Evolutionary conservation across 2,329 filamentous ascomycete genomes (phyloP).

Genomic region (Fusarium coicis): DNA sequence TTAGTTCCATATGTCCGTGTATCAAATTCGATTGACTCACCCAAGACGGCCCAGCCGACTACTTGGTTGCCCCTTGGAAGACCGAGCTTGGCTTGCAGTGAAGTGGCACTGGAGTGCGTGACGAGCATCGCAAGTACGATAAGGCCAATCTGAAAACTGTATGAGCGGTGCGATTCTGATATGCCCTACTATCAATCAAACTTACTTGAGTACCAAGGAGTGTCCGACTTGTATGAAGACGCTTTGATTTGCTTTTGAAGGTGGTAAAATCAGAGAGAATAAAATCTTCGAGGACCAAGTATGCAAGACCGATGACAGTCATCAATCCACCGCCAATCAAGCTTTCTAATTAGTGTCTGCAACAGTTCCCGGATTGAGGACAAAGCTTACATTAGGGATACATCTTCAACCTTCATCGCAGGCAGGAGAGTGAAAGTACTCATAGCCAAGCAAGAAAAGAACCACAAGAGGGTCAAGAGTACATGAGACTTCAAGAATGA

Average conservation of each 20-base stretch:
- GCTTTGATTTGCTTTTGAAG: constrained; percentile 46
- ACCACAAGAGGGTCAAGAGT: constrained; percentile 76
- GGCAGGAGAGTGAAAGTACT: constrained; percentile 90
- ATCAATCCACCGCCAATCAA: constrained; percentile 82
- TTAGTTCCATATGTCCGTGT: constrained; percentile 13
- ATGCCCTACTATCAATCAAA: neutral
- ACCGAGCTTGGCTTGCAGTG: constrained; percentile 85
- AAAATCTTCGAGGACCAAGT: constrained; percentile 81
- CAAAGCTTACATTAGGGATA: constrained; percentile 74
- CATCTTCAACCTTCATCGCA: constrained; percentile 84
- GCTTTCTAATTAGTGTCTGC: constrained; percentile 54
- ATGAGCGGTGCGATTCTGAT: constrained; percentile 14
- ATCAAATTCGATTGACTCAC: constrained; percentile 56
- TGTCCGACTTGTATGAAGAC: constrained; percentile 60
- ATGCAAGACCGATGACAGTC: constrained; percentile 78
- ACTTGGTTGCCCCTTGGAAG: constrained; percentile 89
- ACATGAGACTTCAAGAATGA: constrained; percentile 76
- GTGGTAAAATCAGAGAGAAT: constrained; percentile 59
- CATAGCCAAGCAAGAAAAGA: constrained; percentile 81
- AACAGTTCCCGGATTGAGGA: too few relatives aligned
- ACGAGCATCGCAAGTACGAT: constrained; percentile 84
- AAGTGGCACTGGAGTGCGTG: constrained; percentile 85
- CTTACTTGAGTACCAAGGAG: constrained; percentile 75
- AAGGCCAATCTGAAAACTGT: constrained; percentile 70
- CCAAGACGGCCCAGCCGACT: constrained; percentile 82